These are phyloP conservation scores for Picea sitchensis DNA, from an alignment of 75 land plant species.

Conservation along the genomic window DNA sequence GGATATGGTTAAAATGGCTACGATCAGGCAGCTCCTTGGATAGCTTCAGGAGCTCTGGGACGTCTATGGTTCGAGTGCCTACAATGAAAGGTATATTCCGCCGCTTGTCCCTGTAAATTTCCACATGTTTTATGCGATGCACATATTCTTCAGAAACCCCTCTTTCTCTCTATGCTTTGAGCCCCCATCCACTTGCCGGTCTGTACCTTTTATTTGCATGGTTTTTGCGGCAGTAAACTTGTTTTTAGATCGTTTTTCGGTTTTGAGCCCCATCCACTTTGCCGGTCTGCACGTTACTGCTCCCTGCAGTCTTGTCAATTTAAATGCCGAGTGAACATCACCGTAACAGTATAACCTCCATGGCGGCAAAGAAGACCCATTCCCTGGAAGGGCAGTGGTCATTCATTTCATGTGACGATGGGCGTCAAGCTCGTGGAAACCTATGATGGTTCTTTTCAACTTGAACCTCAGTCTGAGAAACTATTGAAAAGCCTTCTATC, in stretches of 20 bases:
- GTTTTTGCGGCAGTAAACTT: too few relatives aligned
- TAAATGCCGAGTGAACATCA: too few relatives aligned
- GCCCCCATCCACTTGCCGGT: neutral
- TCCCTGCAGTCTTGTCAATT: too few relatives aligned
- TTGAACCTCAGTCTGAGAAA: slow-evolving; percentile 37
- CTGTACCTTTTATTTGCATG: neutral
- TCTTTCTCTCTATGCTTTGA: neutral
- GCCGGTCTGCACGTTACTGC: too few relatives aligned
- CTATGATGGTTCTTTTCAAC: slow-evolving; percentile 36
- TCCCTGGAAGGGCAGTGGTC: neutral
- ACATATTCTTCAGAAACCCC: too few relatives aligned
- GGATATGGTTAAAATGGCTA: slow-evolving; percentile 14
- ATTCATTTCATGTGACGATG: slow-evolving; percentile 1
- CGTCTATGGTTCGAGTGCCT: slow-evolving; percentile 22
- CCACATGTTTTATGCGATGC: neutral
- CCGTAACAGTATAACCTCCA: neutral
- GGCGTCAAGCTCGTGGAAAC: slow-evolving; percentile 35
- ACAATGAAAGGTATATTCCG: neutral
- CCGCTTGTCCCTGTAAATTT: slow-evolving; percentile 3
- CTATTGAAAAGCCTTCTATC: slow-evolving; percentile 17
- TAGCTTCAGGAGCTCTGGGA: slow-evolving; percentile 49
- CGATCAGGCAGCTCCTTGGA: slow-evolving; percentile 53
- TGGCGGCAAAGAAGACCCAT: neutral
- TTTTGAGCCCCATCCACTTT: too few relatives aligned
- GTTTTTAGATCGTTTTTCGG: too few relatives aligned